Conservation (phyloP, 2,329 filamentous ascomycete genomes). For the Aspergillus fructus region DNA sequence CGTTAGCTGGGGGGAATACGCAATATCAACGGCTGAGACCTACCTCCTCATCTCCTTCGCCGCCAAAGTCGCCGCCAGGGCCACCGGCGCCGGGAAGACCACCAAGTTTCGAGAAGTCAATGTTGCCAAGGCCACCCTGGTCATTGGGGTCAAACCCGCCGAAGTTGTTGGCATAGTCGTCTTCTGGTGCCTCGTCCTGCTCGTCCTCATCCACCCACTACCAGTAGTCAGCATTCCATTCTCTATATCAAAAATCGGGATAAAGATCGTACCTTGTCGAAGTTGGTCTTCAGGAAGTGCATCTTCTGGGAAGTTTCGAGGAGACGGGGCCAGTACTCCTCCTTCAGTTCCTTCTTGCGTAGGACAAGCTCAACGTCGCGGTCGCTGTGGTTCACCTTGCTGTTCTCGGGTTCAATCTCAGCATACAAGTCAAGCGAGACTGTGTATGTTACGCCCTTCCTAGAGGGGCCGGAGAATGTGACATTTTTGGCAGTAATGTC, state of each 20-base stretch:
- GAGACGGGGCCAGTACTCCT: conserved; percentile 93
- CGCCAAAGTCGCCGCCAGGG: conserved; percentile 24
- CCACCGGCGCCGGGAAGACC: conserved; percentile 47
- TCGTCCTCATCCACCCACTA: conserved; percentile 97
- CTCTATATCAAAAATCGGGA: not conserved
- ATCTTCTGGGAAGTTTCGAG: conserved; percentile 86
- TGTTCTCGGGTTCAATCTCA: conserved; percentile 83
- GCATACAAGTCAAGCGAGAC: conserved; percentile 83
- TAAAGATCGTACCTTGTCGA: conserved; percentile 72
- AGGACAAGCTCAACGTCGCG: conserved; percentile 89
- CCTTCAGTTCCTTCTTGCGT: conserved; percentile 93
- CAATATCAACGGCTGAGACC: conserved; percentile 26
- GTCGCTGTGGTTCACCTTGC: conserved; percentile 82
- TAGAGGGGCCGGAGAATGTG: conserved; percentile 79
- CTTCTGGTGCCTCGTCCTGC: conserved; percentile 84
- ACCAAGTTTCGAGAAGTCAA: conserved; percentile 91
- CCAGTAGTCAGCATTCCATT: conserved; percentile 16
- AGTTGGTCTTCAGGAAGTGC: conserved; percentile 98
- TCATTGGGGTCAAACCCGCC: conserved; percentile 49
- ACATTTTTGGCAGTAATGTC: conserved; percentile 76
- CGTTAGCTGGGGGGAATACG: conserved; percentile 4
- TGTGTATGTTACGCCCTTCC: conserved; percentile 82
- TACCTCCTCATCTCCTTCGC: conserved; percentile 42
- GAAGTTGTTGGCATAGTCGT: conserved; percentile 61
- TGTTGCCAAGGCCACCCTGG: conserved; percentile 75